phyloP scores from a whole-genome alignment of 1,284 basidiomycete species.

The Cryptococcus jaspeensis region DNA sequence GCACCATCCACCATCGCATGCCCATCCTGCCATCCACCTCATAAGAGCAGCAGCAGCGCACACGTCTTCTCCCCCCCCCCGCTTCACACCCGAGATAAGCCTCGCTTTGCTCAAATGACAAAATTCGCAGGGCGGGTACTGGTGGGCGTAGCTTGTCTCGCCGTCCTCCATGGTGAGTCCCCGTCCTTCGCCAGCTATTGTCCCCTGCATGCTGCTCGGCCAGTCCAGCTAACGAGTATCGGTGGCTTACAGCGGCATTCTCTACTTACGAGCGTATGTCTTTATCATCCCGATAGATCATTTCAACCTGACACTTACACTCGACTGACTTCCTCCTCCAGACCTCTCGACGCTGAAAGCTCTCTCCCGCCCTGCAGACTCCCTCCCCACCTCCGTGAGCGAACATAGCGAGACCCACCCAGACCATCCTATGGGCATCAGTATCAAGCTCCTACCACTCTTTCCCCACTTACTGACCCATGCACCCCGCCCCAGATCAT shows the following conservation, averaged over 20 bases:
- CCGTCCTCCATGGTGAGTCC: constrained; percentile 42
- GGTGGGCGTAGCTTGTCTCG: constrained; percentile 32
- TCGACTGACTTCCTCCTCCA: constrained; percentile 11
- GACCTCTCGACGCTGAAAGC: constrained; percentile 50
- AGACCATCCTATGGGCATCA: too few relatives aligned
- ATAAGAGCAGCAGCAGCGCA: too few relatives aligned
- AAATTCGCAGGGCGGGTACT: constrained; percentile 23
- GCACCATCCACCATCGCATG: too few relatives aligned
- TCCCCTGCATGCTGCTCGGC: not conserved
- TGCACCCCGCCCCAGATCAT: constrained; percentile 35
- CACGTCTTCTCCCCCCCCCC: too few relatives aligned
- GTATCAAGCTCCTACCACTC: too few relatives aligned
- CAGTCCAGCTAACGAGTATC: not conserved
- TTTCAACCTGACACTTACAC: not conserved
- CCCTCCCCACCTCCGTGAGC: constrained; percentile 44
- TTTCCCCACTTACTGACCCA: not conserved
- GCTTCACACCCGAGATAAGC: too few relatives aligned
- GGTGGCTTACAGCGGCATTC: constrained; percentile 40
- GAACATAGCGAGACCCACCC: too few relatives aligned
- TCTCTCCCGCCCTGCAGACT: constrained; percentile 28
- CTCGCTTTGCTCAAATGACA: constrained; percentile 11
- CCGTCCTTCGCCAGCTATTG: not conserved
- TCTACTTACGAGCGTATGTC: constrained; percentile 50
- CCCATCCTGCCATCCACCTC: too few relatives aligned
- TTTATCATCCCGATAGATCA: too few relatives aligned